These are phyloP conservation scores for Candida mesenterica DNA, from an alignment of 1,139 yeast species.

Conservation along the genomic window DNA sequence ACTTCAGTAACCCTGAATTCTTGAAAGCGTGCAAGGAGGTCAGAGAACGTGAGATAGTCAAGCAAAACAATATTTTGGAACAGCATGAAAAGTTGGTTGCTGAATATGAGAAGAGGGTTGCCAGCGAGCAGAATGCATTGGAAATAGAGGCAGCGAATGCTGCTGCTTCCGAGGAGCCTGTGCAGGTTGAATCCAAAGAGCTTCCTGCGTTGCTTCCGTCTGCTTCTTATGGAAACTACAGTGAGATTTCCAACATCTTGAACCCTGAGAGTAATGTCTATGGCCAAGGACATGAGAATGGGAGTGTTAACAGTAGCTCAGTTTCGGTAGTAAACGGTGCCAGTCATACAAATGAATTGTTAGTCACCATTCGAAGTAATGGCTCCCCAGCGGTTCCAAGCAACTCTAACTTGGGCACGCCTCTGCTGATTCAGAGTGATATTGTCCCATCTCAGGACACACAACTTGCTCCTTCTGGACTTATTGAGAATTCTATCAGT, in stretches of 20 bases:
- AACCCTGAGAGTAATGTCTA: no score
- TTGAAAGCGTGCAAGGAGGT: slow-evolving; percentile 73
- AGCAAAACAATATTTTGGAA: slow-evolving; percentile 47
- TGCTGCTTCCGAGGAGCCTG: not conserved
- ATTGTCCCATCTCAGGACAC: no score
- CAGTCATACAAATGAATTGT: slow-evolving; percentile 2
- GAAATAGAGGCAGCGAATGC: not conserved
- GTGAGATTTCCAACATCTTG: no score
- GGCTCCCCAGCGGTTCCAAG: no score
- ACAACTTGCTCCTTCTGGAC: no score
- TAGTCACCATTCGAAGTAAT: slow-evolving; percentile 7
- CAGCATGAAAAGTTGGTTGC: slow-evolving; percentile 33
- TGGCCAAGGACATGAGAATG: not conserved
- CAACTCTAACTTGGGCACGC: no score
- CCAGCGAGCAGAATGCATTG: not conserved
- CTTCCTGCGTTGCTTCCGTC: no score
- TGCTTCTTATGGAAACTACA: no score
- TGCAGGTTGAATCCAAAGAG: no score
- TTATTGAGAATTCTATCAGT: no score
- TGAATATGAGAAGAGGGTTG: slow-evolving; percentile 18
- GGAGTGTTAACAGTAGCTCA: no score
- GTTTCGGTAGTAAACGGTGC: not conserved
- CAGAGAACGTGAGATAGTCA: slow-evolving; percentile 62
- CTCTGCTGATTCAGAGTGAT: no score
- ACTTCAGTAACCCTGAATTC: slow-evolving; percentile 72